Evolutionary conservation across 768 basidiomycete genomes (phyloP).

Genomic region (Tricholoma flavovirens): DNA sequence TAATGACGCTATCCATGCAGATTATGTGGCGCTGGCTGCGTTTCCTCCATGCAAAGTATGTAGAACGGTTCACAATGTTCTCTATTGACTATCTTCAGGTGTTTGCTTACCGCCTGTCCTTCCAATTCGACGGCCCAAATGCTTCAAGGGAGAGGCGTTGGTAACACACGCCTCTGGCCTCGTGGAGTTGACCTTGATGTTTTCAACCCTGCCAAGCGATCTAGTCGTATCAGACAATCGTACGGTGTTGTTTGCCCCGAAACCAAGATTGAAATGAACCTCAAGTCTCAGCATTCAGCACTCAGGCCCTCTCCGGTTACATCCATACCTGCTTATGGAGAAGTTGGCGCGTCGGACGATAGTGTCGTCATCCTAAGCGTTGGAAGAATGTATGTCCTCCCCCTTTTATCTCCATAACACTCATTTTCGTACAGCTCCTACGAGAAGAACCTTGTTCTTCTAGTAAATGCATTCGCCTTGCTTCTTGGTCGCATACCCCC

Average conservation of each 20-base stretch:
- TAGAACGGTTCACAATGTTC: not conserved
- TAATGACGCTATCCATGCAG: not conserved
- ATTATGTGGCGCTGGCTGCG: not conserved
- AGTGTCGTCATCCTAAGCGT: not conserved
- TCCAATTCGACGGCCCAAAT: not conserved
- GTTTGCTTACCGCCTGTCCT: not conserved
- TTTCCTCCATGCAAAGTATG: not conserved
- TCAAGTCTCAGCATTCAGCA: not conserved
- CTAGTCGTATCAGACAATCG: not conserved
- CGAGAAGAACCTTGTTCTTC: not conserved
- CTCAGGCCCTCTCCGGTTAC: not conserved
- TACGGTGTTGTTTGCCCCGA: not conserved
- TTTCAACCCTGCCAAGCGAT: not conserved
- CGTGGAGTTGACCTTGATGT: not conserved
- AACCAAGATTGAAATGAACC: not conserved
- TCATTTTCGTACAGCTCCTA: not conserved
- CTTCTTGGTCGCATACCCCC: not conserved
- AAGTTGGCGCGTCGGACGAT: not conserved
- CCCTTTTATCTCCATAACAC: too few relatives aligned
- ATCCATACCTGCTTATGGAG: not conserved
- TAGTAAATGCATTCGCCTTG: not conserved
- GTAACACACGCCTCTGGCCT: conserved; percentile 1
- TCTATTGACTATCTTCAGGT: not conserved
- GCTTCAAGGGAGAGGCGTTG: not conserved
- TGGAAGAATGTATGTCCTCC: not conserved